Evolutionary conservation across 208 protist species (phyloP), one percentile per base, ranked within the genome.

Genomic region (Trypanosoma platydactyli): DNA sequence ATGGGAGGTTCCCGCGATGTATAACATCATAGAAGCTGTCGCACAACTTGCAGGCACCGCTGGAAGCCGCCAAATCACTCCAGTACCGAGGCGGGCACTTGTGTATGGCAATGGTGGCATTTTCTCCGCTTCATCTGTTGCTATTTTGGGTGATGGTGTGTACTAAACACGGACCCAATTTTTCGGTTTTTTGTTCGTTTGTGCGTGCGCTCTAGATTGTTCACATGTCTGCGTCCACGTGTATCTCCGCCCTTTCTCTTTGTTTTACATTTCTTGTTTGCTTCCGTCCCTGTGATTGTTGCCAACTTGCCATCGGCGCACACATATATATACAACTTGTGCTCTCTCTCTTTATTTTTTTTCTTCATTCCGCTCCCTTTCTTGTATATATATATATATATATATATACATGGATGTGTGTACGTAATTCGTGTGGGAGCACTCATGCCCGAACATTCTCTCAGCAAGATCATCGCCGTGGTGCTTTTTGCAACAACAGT

Each of bases 71-170:
- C 86, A 94, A 42, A 68, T 93, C 6, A 49, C 24, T 42, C 80
- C 75, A 6, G 71, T 56, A 1, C 79, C 77, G 16, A 80, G 73
- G 56, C 79, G 84, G 22, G 85, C 88, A 13, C 79, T 96, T n/a
- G 86, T 93, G 27, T 96, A 96, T 66, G 91, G 88, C 27, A 96
- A 94, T 73, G 91, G 88, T 7, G 91, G 88, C 52, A 81, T 96
- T 25, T 94, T 96, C 61, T 92, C 81, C 18, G 75, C 79, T 29
- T 88, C 78, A 0, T 77, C 82, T 15, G 86, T 96, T 1, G 91
- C 86, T 15, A 85, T 96, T 40, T 74, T 96, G 15, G 78, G 76
- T 29, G 61, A 63, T n/a, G 84, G 80, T 18, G 35, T 53, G 5
- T 77, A 76, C 33, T 44, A 35, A 33, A 27, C 25, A n/a, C n/a